A percentile compares a stretch with the other conserved stretches of the same genome.
Conservation (phyloP, 208 protist species). For the Crithidia sp. region DNA sequence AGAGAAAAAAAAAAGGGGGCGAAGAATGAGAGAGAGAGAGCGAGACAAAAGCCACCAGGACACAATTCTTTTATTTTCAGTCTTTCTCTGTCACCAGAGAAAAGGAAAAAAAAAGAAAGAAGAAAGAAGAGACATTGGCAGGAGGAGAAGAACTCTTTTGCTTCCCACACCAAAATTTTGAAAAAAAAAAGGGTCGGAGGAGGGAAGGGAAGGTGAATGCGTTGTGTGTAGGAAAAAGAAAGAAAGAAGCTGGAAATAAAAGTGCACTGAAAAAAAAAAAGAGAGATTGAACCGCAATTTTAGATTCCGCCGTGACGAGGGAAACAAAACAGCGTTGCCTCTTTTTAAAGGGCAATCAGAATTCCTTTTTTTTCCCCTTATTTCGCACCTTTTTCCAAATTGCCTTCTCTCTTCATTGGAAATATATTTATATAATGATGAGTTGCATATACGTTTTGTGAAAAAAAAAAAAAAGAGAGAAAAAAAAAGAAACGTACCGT, state of each 20-base stretch:
- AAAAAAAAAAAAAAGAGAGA: constrained; percentile 7
- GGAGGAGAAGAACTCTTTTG: not conserved
- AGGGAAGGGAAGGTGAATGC: not conserved
- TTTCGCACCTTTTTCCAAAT: too few species aligned
- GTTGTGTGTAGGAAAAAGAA: not conserved
- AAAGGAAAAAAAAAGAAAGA: not conserved
- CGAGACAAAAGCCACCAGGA: too few species aligned
- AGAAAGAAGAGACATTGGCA: not conserved
- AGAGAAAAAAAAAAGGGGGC: not conserved
- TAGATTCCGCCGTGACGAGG: too few species aligned
- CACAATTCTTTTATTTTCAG: too few species aligned
- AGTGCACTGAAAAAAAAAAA: constrained; percentile 18
- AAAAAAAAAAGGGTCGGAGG: not conserved
- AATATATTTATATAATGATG: too few species aligned
- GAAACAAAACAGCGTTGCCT: too few species aligned
- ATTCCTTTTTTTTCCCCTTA: too few species aligned
- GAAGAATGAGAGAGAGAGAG: constrained; percentile 16
- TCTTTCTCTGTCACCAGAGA: not conserved
- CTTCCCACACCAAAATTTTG: too few species aligned
- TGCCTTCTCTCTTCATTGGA: too few species aligned
- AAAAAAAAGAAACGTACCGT: not conserved
- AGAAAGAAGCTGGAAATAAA: not conserved
- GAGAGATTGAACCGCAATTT: not conserved
- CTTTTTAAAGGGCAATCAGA: too few species aligned
- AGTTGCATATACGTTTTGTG: too few species aligned